Conservation (phyloP, 306 rosid genomes). For the Rosa multiflora region DNA sequence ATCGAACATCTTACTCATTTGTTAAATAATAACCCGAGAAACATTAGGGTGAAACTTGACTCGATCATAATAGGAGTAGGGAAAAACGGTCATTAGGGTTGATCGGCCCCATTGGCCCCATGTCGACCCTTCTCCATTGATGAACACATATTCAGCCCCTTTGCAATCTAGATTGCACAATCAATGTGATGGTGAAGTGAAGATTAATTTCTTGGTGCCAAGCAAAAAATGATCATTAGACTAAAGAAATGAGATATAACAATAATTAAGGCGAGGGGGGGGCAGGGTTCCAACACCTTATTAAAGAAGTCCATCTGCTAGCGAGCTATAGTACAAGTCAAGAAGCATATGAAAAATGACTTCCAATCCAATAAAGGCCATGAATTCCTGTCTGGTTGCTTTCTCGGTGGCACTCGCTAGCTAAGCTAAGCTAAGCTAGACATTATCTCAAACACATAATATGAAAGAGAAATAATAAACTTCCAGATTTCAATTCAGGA, state of each 20-base stretch:
- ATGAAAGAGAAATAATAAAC: background rate
- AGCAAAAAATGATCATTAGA: background rate
- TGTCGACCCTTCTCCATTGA: background rate
- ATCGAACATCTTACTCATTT: background rate
- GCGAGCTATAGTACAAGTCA: slow-evolving; percentile 26
- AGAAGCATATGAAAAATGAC: slow-evolving; percentile 27
- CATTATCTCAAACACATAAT: background rate
- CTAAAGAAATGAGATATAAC: background rate
- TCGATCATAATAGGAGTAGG: background rate
- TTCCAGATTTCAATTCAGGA: background rate
- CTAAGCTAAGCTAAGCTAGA: background rate
- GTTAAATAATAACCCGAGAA: background rate
- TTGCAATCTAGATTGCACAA: background rate
- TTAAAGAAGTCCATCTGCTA: slow-evolving; percentile 12
- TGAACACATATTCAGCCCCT: background rate
- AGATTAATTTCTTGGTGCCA: background rate
- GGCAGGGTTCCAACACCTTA: background rate
- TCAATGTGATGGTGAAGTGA: slow-evolving; percentile 5
- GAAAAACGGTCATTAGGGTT: background rate
- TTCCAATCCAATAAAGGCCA: slow-evolving; percentile 33
- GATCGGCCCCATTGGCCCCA: background rate
- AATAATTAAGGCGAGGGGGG: background rate
- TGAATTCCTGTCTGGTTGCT: slow-evolving; percentile 27
- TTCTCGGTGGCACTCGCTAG: slow-evolving; percentile 13
- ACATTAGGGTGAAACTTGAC: background rate